Percentiles rank a stretch among this genome's conserved stretches.
Conservation (phyloP, 768 basidiomycete species). For the Cytidiella melzeri region DNA sequence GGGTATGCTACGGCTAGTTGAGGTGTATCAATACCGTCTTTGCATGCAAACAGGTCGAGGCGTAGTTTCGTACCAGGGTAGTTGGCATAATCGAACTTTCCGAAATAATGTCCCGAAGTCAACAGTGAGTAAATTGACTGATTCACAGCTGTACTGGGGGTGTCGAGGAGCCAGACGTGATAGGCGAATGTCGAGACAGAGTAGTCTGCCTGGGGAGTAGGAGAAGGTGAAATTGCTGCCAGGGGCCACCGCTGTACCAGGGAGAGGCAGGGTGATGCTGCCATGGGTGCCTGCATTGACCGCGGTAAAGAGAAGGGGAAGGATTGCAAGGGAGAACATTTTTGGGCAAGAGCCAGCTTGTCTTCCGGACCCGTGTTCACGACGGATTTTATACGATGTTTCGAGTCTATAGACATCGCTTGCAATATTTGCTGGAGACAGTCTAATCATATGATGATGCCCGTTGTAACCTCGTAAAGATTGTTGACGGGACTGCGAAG, state of each 20-base stretch:
- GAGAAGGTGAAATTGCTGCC: slow-evolving; percentile 35
- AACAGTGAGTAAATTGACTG: slow-evolving; percentile 25
- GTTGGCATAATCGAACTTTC: slow-evolving; percentile 36
- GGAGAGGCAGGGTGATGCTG: slow-evolving; percentile 24
- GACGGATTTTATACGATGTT: no score
- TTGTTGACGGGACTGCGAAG: no score
- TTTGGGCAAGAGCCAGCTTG: not conserved
- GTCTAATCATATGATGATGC: no score
- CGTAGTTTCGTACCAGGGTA: slow-evolving; percentile 27
- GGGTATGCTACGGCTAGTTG: slow-evolving; percentile 39
- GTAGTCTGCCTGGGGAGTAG: slow-evolving; percentile 36
- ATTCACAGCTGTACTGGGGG: slow-evolving; percentile 19
- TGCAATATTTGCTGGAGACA: no score
- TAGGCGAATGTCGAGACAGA: slow-evolving; percentile 36
- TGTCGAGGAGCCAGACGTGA: slow-evolving; percentile 36
- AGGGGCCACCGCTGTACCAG: slow-evolving; percentile 34
- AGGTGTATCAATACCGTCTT: not conserved
- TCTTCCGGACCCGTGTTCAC: no score
- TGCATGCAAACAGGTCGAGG: not conserved
- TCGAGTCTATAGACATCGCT: no score
- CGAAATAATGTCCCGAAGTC: slow-evolving; percentile 38
- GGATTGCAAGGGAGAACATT: slow-evolving; percentile 2
- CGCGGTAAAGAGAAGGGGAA: slow-evolving; percentile 7
- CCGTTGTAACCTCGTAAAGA: no score
- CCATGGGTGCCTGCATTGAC: slow-evolving; percentile 12